Evolutionary conservation across 1,139 yeast species (phyloP), one percentile per base, ranked within the genome.

Genomic region (Yamadazyma dushanensis): DNA sequence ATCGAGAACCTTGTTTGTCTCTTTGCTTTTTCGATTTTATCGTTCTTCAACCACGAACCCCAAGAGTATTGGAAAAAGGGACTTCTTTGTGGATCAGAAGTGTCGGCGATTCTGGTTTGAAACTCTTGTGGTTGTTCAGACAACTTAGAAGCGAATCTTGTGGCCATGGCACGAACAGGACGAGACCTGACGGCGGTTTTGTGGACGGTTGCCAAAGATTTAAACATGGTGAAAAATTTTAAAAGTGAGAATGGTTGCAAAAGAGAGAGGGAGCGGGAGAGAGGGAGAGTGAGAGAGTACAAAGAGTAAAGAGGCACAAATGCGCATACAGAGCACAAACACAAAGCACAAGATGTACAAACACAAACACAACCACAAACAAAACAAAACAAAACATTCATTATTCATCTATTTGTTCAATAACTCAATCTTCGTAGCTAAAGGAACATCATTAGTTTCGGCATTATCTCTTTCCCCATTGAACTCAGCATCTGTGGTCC

Each of bases 1-100:
- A 90, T 72, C 5, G 94, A 83, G 59, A 92, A 92, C 44, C 72
- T 73, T n/a, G 97, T 90, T 41, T 76, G 78, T 59, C 97, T 78
- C 49, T 77, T 79, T 8, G 73, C 76, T 53, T 86, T 82, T 57
- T 90, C 92, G 27, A 63, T 63, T 43, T 73, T 75, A 56, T 90
- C 96, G 54, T 90, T 78, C 43, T 73, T 77, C 53, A 90, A 66
- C 97, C 97, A 92, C 3, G 95, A 75, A 32, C 98, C 98, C 96
- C 97, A 90, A 3, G 92, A 71, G 58, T 89, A 92, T 54, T 83
- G 79, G 69, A 87, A 90, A 52, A 90, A 87, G 35, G 80, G 74
- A 41, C 76, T 77, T 57, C 95, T 75, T 43, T 79, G 72, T 13
- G 90, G 89, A 51, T 83, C 89, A 34, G 70, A 62, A 39, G 77